phyloP scores from a whole-genome alignment of 106 monocot species.

The Allium sativum region DNA sequence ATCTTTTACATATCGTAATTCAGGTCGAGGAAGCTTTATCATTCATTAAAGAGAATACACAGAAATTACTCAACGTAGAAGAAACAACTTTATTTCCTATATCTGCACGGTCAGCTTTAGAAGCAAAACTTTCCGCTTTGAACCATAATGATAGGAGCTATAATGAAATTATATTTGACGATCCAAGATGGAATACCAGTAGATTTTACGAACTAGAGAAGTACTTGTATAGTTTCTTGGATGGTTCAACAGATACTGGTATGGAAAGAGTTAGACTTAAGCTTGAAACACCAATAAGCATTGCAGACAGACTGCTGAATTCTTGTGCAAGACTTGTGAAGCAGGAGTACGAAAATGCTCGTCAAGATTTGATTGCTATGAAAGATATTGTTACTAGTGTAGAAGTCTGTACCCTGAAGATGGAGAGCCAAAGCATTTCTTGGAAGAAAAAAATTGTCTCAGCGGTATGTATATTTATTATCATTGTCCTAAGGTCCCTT shows the following conservation, averaged over 20 bases:
- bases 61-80: conserved; percentile 60
- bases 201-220: conserved; percentile 71
- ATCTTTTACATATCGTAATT: background rate
- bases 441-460: conserved; percentile 57
- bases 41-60: conserved; percentile 65
- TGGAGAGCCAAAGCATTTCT: conserved; percentile 60
- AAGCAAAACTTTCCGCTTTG: conserved; percentile 61
- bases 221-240: conserved; percentile 72
- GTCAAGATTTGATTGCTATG: conserved; percentile 45
- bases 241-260: conserved; percentile 79
- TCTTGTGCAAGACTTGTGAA: conserved; percentile 52
- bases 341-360: conserved; percentile 49
- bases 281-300: conserved; percentile 75
- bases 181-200: conserved; percentile 69
- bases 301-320: conserved; percentile 60
- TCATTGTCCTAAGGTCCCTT: no score
- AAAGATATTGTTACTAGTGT: conserved; percentile 42
- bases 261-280: conserved; percentile 83
- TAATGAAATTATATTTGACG: conserved; percentile 27
- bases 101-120: conserved; percentile 76
- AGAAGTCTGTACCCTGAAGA: conserved; percentile 43
- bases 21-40: conserved; percentile 80
- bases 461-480: conserved; percentile 28
- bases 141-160: conserved; percentile 13
- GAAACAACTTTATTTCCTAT: conserved; percentile 66